phyloP scores from a whole-genome alignment of 2,329 filamentous ascomycete species.

The Penicillium sp. region DNA sequence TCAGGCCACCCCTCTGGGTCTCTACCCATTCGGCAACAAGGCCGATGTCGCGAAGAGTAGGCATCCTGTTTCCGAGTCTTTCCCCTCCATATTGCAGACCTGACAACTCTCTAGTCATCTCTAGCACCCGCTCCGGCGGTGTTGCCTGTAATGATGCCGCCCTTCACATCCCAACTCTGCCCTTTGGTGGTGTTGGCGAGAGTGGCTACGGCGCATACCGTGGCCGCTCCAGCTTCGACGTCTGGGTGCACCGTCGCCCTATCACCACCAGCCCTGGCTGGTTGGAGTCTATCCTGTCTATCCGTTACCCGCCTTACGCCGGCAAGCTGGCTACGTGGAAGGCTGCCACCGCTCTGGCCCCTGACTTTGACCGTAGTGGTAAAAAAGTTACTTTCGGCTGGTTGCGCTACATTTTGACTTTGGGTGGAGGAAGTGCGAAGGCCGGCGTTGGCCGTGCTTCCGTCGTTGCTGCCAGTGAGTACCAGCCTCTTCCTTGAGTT shows the following conservation, averaged over 20 bases:
- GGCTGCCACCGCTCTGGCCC: constrained; percentile 51
- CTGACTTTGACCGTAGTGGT: constrained; percentile 61
- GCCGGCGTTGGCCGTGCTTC: constrained; percentile 37
- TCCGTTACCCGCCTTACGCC: constrained; percentile 61
- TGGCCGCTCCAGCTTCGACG: constrained; percentile 66
- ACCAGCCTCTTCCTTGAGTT: constrained; percentile 11
- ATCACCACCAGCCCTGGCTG: constrained; percentile 60
- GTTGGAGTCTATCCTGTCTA: constrained; percentile 56
- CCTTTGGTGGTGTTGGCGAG: constrained; percentile 81
- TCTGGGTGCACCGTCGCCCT: constrained; percentile 59
- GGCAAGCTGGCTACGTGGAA: constrained; percentile 55
- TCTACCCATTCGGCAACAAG: constrained; percentile 83
- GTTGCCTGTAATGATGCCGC: constrained; percentile 59
- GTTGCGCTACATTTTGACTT: constrained; percentile 39
- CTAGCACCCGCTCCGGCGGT: constrained; percentile 64
- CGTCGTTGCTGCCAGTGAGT: constrained; percentile 42
- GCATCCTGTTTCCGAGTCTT: constrained; percentile 18
- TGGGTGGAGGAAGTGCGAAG: constrained; percentile 42
- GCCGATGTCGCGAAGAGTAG: constrained; percentile 71
- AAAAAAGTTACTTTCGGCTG: constrained; percentile 40
- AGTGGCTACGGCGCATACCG: constrained; percentile 75
- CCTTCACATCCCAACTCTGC: constrained; percentile 70
- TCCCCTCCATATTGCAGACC: background rate
- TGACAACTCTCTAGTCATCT: constrained; percentile 51
- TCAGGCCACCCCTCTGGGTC: constrained; percentile 75